Base-by-base conservation (phyloP, 352 stramenopile species). In the Phytopythium mirpurense region DNA sequence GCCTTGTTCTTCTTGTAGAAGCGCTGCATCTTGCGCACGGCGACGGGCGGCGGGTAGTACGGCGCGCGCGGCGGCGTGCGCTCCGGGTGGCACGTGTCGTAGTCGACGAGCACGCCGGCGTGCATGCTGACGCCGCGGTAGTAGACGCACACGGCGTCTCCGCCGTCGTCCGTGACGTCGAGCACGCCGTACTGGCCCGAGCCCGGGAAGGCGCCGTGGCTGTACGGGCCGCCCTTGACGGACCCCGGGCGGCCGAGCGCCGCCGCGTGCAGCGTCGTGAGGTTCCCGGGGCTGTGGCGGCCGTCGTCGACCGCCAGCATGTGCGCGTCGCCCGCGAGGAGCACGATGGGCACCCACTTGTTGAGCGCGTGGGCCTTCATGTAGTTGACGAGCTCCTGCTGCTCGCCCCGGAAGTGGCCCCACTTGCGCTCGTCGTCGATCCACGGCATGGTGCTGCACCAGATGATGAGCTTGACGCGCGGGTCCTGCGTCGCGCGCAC, bases 301-400 rank as follows among this genome's bases (percentile, higher is more conserved):
- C 87, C 87, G 38, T 96, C 83, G 34, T 96, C 87, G 16, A 93
- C 70, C 11, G 86, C 87, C 12, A 96, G 65, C 87, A 96, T 96
- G 57, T 96, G 87, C 32, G 87, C 87, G 50, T 96, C 87, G 19
- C 87, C 87, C 46, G 78, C 90, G 15, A 94, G 63, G 46, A 96
- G 87, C 14, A 96, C 68, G 41, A 96, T 75, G 2, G 75, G 78
- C 24, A 88, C 80, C 64, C 66, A 83, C 34, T 71, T 74, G 57
- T 86, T 87, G 18, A 91, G 62, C 6, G 62, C 74, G 34, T 90
- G 72, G 1, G 43, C 72, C 47, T 77, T 72, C 54, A 94, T 82
- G 50, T 78, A 92, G 59, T 75, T 74, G 54, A 92, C 66, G 32
- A 96, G 65, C 50, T 93, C 82, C 16, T 70, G 59, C 49, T 93